Percentiles rank a stretch among this genome's conserved stretches.
These are phyloP conservation scores for Fusarium pseudoanthophilum DNA, from an alignment of 2,329 filamentous ascomycete genomes.

Conservation along the genomic window DNA sequence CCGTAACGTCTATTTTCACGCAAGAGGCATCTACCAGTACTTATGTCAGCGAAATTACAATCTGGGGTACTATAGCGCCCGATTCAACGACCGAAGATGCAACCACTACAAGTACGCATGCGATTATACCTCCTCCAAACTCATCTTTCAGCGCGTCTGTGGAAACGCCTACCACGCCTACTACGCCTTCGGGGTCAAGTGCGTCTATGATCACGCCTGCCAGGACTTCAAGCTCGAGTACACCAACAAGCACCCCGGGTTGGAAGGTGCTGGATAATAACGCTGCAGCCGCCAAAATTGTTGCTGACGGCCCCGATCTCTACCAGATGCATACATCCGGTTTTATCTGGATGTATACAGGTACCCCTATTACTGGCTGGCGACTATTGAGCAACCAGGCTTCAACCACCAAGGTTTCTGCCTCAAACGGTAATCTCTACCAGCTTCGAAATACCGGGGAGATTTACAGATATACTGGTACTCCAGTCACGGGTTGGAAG, in stretches of 20 bases:
- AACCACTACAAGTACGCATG: neutral
- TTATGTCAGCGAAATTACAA: neutral
- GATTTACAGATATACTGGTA: neutral
- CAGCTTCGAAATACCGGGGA: neutral
- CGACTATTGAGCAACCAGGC: neutral
- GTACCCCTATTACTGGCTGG: neutral
- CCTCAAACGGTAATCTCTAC: neutral
- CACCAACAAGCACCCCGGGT: neutral
- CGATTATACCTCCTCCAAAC: neutral
- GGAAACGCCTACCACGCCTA: neutral
- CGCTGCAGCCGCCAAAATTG: neutral
- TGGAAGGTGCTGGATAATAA: neutral
- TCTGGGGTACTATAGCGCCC: neutral
- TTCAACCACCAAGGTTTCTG: neutral
- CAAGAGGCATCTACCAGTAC: neutral
- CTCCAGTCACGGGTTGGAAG: neutral
- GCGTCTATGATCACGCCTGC: neutral
- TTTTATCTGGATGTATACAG: neutral
- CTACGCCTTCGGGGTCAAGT: neutral
- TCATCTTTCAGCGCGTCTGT: neutral
- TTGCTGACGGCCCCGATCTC: neutral
- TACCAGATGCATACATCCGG: neutral
- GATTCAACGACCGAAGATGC: neutral
- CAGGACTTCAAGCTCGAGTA: neutral
- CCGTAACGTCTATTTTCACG: neutral